phyloP scores from a whole-genome alignment of 164 flowering plant genomes.

The Macadamia tetraphylla region DNA sequence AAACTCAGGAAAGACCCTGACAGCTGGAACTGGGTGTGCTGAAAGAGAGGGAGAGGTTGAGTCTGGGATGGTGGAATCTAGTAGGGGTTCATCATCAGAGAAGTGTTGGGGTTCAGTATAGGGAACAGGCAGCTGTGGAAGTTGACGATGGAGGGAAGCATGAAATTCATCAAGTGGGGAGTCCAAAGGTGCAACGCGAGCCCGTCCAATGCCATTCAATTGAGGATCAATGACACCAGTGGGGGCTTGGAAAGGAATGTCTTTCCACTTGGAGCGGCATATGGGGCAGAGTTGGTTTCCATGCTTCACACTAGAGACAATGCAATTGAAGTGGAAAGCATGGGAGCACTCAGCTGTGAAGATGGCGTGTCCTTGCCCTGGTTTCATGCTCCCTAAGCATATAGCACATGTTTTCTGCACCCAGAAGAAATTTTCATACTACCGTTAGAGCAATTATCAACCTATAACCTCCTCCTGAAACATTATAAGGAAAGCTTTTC shows the following conservation, averaged over 20 bases:
- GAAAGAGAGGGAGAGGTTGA: not conserved
- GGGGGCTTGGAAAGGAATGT: conserved; percentile 27
- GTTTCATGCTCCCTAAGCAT: conserved; percentile 25
- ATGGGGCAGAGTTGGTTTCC: conserved; percentile 32
- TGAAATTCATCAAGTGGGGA: conserved; percentile 2
- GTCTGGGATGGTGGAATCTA: not conserved
- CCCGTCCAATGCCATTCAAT: not conserved
- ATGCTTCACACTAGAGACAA: conserved; percentile 25
- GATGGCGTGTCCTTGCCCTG: conserved; percentile 28
- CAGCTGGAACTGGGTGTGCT: conserved; percentile 4
- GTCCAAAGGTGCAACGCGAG: conserved; percentile 10
- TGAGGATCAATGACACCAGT: not conserved
- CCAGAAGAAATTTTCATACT: not conserved
- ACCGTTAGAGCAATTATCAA: not conserved
- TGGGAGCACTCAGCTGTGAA: conserved; percentile 37
- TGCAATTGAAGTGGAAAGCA: conserved; percentile 34
- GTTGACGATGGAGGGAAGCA: not conserved
- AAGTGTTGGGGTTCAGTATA: conserved; percentile 19
- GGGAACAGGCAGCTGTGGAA: not conserved
- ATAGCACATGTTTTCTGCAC: conserved; percentile 32
- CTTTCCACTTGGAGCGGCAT: conserved; percentile 33
- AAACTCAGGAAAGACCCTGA: conserved; percentile 20
- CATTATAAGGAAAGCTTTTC: no score
- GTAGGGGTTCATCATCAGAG: conserved; percentile 32
- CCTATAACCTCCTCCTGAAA: no score